Percentiles rank a stretch among this genome's conserved stretches.
phyloP scores from a whole-genome alignment of 2,329 filamentous ascomycete species.

The Fusarium bulbicola region DNA sequence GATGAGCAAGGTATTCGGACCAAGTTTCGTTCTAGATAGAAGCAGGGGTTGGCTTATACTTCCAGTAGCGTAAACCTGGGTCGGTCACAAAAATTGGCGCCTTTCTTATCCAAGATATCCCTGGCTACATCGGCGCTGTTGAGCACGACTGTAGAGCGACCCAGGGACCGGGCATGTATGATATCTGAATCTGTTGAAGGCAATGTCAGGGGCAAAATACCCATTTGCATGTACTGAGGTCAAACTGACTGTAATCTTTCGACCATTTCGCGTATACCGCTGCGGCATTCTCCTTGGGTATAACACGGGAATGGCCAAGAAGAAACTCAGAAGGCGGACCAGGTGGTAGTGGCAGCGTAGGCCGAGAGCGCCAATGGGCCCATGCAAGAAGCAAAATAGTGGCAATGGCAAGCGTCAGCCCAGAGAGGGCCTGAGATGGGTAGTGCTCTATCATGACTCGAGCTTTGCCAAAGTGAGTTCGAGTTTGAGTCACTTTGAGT shows the following conservation, averaged over 20 bases:
- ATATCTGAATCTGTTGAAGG: slow-evolving; percentile 43
- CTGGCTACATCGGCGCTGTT: slow-evolving; percentile 46
- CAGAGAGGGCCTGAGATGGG: slow-evolving; percentile 3
- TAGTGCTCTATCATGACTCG: slow-evolving; percentile 17
- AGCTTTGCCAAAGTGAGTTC: background rate
- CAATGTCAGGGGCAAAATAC: background rate
- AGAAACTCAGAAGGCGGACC: slow-evolving; percentile 43
- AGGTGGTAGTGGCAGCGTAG: slow-evolving; percentile 36
- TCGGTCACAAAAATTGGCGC: slow-evolving; percentile 55
- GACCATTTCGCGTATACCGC: slow-evolving; percentile 41
- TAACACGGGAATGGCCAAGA: slow-evolving; percentile 41
- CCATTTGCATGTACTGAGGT: background rate
- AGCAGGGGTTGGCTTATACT: slow-evolving; percentile 37
- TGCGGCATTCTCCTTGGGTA: slow-evolving; percentile 42
- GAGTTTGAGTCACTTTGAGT: background rate
- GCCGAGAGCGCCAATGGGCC: slow-evolving; percentile 7
- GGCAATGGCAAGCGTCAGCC: slow-evolving; percentile 11
- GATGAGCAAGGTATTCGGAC: background rate
- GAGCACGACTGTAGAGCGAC: slow-evolving; percentile 44
- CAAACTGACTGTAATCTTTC: slow-evolving; percentile 40
- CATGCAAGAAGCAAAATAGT: slow-evolving; percentile 7
- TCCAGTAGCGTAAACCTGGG: slow-evolving; percentile 54
- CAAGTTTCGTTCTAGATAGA: background rate
- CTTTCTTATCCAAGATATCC: slow-evolving; percentile 55
- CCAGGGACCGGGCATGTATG: slow-evolving; percentile 44